Evolutionary conservation across 441 rosid genomes (phyloP).

Genomic region (Raphanus hybrid): DNA sequence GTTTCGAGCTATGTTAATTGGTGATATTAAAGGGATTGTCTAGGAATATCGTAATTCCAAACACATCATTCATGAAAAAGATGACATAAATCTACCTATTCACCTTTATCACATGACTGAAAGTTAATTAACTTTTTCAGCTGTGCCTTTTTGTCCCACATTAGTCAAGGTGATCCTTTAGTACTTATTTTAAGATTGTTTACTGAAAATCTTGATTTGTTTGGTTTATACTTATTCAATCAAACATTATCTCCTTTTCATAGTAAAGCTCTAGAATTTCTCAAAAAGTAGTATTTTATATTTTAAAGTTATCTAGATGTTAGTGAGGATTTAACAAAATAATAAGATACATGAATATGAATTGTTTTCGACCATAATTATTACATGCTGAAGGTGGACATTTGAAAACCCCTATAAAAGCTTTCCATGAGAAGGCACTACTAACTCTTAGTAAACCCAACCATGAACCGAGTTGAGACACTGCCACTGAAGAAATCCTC

Average conservation of each 20-base stretch:
- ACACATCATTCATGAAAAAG: slow-evolving; percentile 28
- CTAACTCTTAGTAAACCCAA: slow-evolving; percentile 34
- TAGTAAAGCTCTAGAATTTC: slow-evolving; percentile 30
- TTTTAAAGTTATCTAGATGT: slow-evolving; percentile 37
- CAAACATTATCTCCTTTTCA: slow-evolving; percentile 23
- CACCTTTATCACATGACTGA: slow-evolving; percentile 42
- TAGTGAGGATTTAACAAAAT: slow-evolving; percentile 35
- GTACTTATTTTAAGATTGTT: slow-evolving; percentile 27
- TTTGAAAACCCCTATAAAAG: slow-evolving; percentile 23
- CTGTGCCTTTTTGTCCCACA: slow-evolving; percentile 40
- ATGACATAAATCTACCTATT: slow-evolving; percentile 29
- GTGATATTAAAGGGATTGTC: slow-evolving; percentile 25
- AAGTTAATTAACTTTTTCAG: slow-evolving; percentile 38
- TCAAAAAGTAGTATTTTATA: slow-evolving; percentile 24
- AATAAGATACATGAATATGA: neutral
- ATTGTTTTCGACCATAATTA: too few relatives aligned
- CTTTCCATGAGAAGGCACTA: slow-evolving; percentile 26
- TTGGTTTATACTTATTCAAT: neutral
- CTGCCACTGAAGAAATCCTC: neutral
- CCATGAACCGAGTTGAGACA: slow-evolving; percentile 24
- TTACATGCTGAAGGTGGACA: slow-evolving; percentile 4
- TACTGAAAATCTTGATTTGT: slow-evolving; percentile 7
- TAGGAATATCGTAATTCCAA: slow-evolving; percentile 36
- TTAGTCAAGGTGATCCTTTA: slow-evolving; percentile 31
- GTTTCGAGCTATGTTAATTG: slow-evolving; percentile 21